phyloP scores from a whole-genome alignment of 768 basidiomycete genomes.

The Boletus rex-veris region DNA sequence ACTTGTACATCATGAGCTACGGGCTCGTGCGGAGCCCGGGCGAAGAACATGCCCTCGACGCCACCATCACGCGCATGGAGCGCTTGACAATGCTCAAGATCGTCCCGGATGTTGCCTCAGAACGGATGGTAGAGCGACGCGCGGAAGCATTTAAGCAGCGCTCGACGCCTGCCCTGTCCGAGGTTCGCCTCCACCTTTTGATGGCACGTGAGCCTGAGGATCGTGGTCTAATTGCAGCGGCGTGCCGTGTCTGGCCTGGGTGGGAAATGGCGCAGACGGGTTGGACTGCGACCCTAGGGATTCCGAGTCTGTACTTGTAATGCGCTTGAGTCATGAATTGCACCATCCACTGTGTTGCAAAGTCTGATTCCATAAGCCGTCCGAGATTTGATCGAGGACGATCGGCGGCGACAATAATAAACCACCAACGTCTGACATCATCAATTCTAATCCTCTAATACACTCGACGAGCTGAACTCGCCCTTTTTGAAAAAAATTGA shows the following conservation, averaged over 20 bases:
- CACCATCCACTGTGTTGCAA: too few relatives aligned
- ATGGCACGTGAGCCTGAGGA: not conserved
- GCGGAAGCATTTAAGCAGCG: not conserved
- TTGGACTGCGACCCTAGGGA: too few relatives aligned
- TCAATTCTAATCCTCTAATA: not conserved
- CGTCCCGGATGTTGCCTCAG: not conserved
- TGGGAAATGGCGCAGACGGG: not conserved
- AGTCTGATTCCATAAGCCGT: not conserved
- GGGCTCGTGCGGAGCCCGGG: not conserved
- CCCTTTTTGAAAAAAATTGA: not conserved
- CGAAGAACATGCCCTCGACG: constrained; percentile 9
- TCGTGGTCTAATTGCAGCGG: not conserved
- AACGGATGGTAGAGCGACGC: constrained; percentile 8
- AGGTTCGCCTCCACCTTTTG: not conserved
- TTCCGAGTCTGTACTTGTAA: too few relatives aligned
- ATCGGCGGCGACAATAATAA: not conserved
- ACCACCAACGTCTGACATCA: not conserved
- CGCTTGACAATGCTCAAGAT: constrained; percentile 1
- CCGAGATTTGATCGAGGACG: not conserved
- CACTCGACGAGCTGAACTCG: not conserved
- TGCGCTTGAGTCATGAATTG: too few relatives aligned
- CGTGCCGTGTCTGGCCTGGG: constrained; percentile 1
- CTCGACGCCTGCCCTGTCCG: not conserved
- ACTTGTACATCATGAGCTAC: not conserved
- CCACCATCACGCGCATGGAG: not conserved